Evolutionary conservation across 495 filamentous ascomycete species (phyloP).

Genomic region (Hypoxylon crocopeplum): DNA sequence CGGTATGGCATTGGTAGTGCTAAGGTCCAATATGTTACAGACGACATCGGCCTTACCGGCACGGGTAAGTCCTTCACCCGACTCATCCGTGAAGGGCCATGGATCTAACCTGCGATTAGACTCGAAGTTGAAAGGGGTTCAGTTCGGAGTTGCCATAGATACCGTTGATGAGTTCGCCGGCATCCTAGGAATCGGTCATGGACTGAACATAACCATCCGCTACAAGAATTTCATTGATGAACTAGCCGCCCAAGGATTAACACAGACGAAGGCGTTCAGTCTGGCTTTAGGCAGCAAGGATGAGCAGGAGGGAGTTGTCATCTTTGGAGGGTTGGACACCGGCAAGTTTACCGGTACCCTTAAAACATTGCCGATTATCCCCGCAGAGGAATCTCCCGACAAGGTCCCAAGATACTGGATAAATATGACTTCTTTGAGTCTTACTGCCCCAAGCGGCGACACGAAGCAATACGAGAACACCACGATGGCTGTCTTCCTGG

Average conservation of each 20-base stretch:
- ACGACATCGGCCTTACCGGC: conserved; percentile 50
- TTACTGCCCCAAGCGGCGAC: conserved; percentile 55
- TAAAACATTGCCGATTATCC: conserved; percentile 69
- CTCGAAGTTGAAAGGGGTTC: conserved; percentile 44
- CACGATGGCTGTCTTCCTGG: conserved; percentile 73
- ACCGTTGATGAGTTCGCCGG: conserved; percentile 53
- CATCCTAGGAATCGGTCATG: conserved; percentile 57
- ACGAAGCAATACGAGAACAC: conserved; percentile 55
- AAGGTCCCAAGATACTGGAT: conserved; percentile 60
- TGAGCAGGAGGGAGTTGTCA: conserved; percentile 70
- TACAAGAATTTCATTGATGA: conserved; percentile 57
- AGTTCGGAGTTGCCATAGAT: conserved; percentile 53
- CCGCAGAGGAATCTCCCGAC: conserved; percentile 51
- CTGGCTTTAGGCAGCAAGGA: conserved; percentile 56
- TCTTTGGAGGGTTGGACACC: conserved; percentile 93
- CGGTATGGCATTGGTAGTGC: conserved; percentile 55
- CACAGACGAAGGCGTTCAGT: conserved; percentile 54
- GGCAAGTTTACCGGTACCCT: conserved; percentile 80
- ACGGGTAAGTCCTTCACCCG: conserved; percentile 28
- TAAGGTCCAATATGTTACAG: conserved; percentile 53
- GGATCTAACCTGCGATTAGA: conserved; percentile 20
- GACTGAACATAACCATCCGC: conserved; percentile 46
- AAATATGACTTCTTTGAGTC: conserved; percentile 64
- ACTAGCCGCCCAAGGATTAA: conserved; percentile 48
- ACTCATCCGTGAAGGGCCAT: not conserved